phyloP scores from a whole-genome alignment of 495 filamentous ascomycete species.

The Penicillium psychrofluorescens region DNA sequence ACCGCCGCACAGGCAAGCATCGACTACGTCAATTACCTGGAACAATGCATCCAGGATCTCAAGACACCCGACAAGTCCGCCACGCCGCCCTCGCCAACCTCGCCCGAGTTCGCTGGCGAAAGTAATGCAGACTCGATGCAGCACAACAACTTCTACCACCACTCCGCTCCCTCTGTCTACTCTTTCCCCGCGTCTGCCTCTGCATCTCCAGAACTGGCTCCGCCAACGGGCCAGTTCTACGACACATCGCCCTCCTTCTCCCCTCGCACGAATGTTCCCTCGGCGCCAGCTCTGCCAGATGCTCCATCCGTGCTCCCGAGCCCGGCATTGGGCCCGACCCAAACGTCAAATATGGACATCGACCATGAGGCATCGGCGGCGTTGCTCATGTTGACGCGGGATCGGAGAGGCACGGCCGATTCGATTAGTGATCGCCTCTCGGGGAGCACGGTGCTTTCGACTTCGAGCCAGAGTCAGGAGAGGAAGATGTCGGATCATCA shows the following conservation, averaged over 20 bases:
- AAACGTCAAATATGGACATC: conserved; percentile 22
- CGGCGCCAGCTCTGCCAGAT: conserved; percentile 18
- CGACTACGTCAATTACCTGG: conserved; percentile 91
- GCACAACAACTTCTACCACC: background rate
- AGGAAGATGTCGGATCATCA: background rate
- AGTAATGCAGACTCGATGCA: conserved; percentile 4
- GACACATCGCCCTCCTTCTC: conserved; percentile 35
- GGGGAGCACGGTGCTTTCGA: conserved; percentile 5
- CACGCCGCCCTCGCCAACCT: conserved; percentile 29
- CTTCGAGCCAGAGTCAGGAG: background rate
- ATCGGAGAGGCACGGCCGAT: conserved; percentile 44
- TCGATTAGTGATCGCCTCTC: conserved; percentile 22
- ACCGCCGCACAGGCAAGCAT: conserved; percentile 66
- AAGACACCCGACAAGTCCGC: conserved; percentile 46
- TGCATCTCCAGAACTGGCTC: conserved; percentile 28
- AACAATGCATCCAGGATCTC: conserved; percentile 77
- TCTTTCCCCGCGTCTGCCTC: conserved; percentile 20
- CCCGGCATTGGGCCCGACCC: conserved; percentile 30
- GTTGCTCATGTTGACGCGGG: conserved; percentile 70
- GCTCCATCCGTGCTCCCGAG: conserved; percentile 32
- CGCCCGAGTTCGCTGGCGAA: conserved; percentile 26
- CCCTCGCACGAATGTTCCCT: conserved; percentile 25
- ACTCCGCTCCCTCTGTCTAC: conserved; percentile 5
- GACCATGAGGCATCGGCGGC: conserved; percentile 79
- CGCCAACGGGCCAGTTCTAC: conserved; percentile 13